Conservation (phyloP, 2,329 filamentous ascomycete species). For the Fusarium burgessii region DNA sequence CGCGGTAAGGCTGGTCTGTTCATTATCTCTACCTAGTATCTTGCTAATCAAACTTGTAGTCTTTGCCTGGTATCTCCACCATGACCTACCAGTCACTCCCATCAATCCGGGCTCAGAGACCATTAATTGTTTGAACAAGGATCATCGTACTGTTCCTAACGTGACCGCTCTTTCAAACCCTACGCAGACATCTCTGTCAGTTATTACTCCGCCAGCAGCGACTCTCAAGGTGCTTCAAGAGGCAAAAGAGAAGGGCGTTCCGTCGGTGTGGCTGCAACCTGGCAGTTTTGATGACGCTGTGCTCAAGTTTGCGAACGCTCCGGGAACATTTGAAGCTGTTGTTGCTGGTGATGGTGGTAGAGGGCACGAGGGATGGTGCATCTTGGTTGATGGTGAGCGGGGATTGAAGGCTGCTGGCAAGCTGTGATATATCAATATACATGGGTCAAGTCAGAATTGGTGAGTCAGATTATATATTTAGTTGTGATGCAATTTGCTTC, state of each 20-base stretch:
- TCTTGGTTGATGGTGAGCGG: slow-evolving; percentile 83
- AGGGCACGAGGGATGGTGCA: slow-evolving; percentile 85
- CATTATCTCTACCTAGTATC: background rate
- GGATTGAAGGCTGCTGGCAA: slow-evolving; percentile 69
- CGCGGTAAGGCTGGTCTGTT: slow-evolving; percentile 69
- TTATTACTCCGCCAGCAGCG: slow-evolving; percentile 87
- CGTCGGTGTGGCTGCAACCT: slow-evolving; percentile 89
- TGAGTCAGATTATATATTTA: background rate
- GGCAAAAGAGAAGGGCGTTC: slow-evolving; percentile 78
- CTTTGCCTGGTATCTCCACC: slow-evolving; percentile 87
- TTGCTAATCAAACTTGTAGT: slow-evolving; percentile 63
- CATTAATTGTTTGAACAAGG: slow-evolving; percentile 70
- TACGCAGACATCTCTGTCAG: slow-evolving; percentile 78
- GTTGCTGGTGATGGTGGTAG: slow-evolving; percentile 73
- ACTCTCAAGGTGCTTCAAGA: slow-evolving; percentile 81
- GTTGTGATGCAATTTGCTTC: background rate
- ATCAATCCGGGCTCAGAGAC: slow-evolving; percentile 79
- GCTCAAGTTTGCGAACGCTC: slow-evolving; percentile 72
- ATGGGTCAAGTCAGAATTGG: background rate
- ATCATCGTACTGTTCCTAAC: slow-evolving; percentile 73
- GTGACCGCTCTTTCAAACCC: slow-evolving; percentile 75
- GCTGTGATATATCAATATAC: slow-evolving; percentile 48
- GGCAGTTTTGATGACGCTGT: slow-evolving; percentile 86
- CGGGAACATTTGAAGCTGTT: slow-evolving; percentile 75
- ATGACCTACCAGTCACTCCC: slow-evolving; percentile 81